Conservation (phyloP, 2,329 filamentous ascomycete genomes). For the Botrytis hyacinthi region DNA sequence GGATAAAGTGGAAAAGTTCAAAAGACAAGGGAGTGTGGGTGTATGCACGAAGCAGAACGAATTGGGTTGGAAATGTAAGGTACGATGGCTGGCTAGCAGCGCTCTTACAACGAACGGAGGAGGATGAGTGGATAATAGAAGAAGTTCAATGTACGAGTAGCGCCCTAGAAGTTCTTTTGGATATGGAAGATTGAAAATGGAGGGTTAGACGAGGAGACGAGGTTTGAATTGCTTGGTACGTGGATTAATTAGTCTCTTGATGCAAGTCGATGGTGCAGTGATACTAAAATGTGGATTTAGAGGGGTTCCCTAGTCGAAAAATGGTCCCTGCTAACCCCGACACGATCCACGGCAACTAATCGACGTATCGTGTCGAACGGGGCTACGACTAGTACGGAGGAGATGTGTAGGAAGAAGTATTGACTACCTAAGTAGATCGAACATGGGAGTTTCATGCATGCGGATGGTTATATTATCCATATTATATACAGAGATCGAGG, state of each 20-base stretch:
- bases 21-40: constrained; percentile 18
- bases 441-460: constrained; percentile 13
- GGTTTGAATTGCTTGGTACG: constrained; percentile 2
- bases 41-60: constrained; percentile 18
- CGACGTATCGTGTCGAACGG: constrained; percentile 7
- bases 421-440: not conserved
- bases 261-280: constrained; percentile 13
- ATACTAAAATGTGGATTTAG: constrained; percentile 9
- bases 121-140: constrained; percentile 5
- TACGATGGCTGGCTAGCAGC: constrained; percentile 22
- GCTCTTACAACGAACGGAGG: constrained; percentile 3
- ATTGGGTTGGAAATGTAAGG: constrained; percentile 15
- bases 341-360: constrained; percentile 13
- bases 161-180: constrained; percentile 15
- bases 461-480: not conserved
- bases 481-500: not conserved
- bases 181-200: constrained; percentile 15
- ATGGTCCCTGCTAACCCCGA: not conserved
- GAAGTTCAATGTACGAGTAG: not conserved
- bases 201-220: constrained; percentile 1
- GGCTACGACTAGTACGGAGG: constrained; percentile 3
- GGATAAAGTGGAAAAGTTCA: not conserved
- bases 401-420: constrained; percentile 7
- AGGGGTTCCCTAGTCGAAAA: constrained; percentile 6
- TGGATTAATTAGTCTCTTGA: not conserved